A percentile compares a stretch with the other conserved stretches of the same genome.
Evolutionary conservation across 805 yeast species (phyloP).

Genomic region (Zygotorulaspora sp.): DNA sequence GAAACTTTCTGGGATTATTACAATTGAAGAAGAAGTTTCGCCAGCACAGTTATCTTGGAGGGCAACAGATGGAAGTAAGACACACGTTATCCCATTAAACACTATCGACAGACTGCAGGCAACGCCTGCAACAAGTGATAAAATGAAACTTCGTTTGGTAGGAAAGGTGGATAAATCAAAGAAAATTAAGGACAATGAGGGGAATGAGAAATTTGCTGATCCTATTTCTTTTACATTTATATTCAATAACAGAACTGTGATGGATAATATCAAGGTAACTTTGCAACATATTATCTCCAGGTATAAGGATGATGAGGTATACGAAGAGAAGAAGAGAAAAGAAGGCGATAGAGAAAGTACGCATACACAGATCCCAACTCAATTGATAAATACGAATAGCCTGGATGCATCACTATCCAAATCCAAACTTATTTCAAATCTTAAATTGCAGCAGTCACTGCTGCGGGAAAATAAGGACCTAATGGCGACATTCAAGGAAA

Average conservation of each 20-base stretch:
- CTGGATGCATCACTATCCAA: conserved; percentile 49
- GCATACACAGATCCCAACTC: conserved; percentile 27
- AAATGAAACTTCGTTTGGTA: conserved; percentile 59
- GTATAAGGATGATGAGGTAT: conserved; percentile 48
- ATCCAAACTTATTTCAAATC: conserved; percentile 59
- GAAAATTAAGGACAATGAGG: conserved; percentile 29
- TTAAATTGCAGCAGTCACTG: conserved; percentile 72
- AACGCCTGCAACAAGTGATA: conserved; percentile 60
- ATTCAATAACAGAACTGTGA: conserved; percentile 66
- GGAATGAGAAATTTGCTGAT: conserved; percentile 26
- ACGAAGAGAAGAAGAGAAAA: conserved; percentile 36
- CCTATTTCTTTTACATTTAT: conserved; percentile 45
- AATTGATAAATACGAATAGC: conserved; percentile 36
- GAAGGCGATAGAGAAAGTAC: conserved; percentile 20
- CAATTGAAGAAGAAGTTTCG: conserved; percentile 49
- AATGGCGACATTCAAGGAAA: conserved; percentile 75
- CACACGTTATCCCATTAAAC: conserved; percentile 40
- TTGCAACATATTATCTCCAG: conserved; percentile 67
- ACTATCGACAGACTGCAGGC: conserved; percentile 55
- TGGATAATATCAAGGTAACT: conserved; percentile 67
- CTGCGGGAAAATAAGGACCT: conserved; percentile 64
- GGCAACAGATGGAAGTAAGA: conserved; percentile 47
- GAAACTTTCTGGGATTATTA: conserved; percentile 53
- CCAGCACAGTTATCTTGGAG: conserved; percentile 58
- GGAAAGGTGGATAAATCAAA: conserved; percentile 38